These are phyloP conservation scores for barley (Hordeum vulgare) DNA, from an alignment of 176 grass and related monocot genomes.

Conservation along the genomic window DNA sequence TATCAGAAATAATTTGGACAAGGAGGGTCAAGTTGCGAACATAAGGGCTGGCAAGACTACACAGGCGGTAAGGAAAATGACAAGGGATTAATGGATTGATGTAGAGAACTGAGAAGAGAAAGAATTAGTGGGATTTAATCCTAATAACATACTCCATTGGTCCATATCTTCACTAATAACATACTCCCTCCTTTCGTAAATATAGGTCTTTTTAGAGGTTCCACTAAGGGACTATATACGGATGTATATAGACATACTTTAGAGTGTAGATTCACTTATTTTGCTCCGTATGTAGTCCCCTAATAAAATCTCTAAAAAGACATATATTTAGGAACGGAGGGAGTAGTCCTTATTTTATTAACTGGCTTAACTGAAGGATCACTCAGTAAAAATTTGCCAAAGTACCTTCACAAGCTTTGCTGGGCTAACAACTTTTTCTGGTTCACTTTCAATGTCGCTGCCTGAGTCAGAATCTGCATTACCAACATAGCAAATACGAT, in stretches of 20 bases:
- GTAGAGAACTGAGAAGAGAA: background rate
- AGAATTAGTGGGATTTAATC: background rate
- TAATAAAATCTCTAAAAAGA: too few relatives aligned
- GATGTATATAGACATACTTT: too few relatives aligned
- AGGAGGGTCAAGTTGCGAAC: background rate
- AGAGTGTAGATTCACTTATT: too few relatives aligned
- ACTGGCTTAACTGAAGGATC: background rate
- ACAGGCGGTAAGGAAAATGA: background rate
- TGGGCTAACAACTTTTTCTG: conserved; percentile 47
- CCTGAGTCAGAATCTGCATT: conserved; percentile 85
- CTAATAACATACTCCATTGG: background rate
- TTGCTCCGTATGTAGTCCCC: too few relatives aligned
- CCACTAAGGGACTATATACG: too few relatives aligned
- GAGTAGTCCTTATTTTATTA: background rate
- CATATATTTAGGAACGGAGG: too few relatives aligned
- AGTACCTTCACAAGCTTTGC: conserved; percentile 56
- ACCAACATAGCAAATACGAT: conserved; percentile 17
- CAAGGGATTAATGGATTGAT: background rate
- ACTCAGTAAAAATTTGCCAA: background rate
- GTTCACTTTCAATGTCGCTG: conserved; percentile 62
- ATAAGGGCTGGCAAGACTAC: background rate
- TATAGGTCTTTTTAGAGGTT: too few relatives aligned
- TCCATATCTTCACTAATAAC: background rate
- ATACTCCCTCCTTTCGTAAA: too few relatives aligned
- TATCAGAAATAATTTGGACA: background rate